Percentiles rank a stretch among this genome's conserved stretches.
Evolutionary conservation across 2,329 filamentous ascomycete species (phyloP).

Genomic region (Leptoxyphium fumago): DNA sequence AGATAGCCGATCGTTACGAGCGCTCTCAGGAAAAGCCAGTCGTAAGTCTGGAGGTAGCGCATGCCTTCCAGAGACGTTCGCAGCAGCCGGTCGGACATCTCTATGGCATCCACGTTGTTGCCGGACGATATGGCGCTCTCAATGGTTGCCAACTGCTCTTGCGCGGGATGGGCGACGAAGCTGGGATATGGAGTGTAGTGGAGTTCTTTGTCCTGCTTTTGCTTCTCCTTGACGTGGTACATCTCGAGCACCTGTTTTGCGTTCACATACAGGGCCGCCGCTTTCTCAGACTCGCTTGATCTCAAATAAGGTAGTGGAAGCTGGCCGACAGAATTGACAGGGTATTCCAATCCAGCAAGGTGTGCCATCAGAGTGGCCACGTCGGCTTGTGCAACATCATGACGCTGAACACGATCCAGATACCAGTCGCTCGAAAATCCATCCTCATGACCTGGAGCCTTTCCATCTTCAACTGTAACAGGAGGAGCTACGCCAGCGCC

Average conservation of each 20-base stretch:
- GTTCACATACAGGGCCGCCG: conserved; percentile 71
- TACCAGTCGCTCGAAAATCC: conserved; percentile 79
- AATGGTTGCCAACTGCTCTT: conserved; percentile 55
- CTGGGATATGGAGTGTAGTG: conserved; percentile 62
- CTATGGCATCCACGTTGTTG: conserved; percentile 62
- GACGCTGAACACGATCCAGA: conserved; percentile 62
- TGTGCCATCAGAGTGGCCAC: conserved; percentile 93
- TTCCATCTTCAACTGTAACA: conserved; percentile 35
- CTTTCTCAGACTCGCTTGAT: conserved; percentile 59
- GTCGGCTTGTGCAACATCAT: conserved; percentile 90
- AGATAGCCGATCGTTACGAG: conserved; percentile 83
- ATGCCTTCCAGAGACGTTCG: conserved; percentile 65
- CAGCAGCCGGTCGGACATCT: conserved; percentile 62
- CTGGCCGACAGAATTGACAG: conserved; percentile 90
- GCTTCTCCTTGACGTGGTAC: conserved; percentile 84
- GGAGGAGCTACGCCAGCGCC: conserved; percentile 79
- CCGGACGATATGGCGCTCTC: conserved; percentile 49
- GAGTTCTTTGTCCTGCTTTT: conserved; percentile 62
- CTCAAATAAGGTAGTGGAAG: conserved; percentile 72
- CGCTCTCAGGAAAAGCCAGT: conserved; percentile 88
- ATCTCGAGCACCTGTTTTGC: conserved; percentile 81
- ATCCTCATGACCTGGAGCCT: conserved; percentile 74
- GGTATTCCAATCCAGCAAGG: conserved; percentile 72
- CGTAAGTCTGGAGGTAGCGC: conserved; percentile 91
- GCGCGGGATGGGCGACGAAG: conserved; percentile 48